Conservation (phyloP, 805 yeast genomes). For the Brettanomyces nanus region DNA sequence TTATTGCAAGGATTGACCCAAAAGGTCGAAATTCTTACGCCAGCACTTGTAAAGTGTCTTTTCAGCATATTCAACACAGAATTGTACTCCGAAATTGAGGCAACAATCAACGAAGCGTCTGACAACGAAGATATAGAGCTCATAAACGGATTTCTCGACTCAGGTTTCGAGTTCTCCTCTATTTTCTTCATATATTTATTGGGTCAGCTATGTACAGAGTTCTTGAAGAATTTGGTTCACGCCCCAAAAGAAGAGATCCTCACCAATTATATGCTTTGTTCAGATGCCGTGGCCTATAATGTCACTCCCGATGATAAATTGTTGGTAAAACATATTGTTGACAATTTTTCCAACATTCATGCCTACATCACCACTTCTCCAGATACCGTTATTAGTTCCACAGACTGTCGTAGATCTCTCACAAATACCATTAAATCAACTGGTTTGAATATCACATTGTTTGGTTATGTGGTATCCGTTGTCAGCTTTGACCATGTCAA, state of each 20-base stretch:
- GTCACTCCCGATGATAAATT: conserved; percentile 7
- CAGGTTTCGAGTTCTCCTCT: conserved; percentile 19
- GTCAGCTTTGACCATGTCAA: conserved; percentile 36
- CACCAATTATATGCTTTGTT: conserved; percentile 11
- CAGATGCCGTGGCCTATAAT: conserved; percentile 7
- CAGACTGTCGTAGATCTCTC: conserved; percentile 20
- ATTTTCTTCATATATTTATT: conserved; percentile 20
- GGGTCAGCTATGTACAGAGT: conserved; percentile 19
- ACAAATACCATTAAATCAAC: conserved; percentile 16
- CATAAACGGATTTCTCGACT: conserved; percentile 23
- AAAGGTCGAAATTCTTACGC: conserved; percentile 16
- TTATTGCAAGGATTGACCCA: conserved; percentile 22
- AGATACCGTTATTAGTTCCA: conserved; percentile 18
- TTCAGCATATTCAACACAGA: conserved; percentile 21
- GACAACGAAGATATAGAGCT: conserved; percentile 16
- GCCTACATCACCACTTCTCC: conserved; percentile 17
- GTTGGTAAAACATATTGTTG: conserved; percentile 11
- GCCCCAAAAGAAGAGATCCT: conserved; percentile 8
- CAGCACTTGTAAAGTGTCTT: conserved; percentile 13
- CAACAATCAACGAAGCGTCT: conserved; percentile 9
- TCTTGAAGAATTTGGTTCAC: conserved; percentile 13
- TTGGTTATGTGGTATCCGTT: conserved; percentile 41
- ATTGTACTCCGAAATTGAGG: conserved; percentile 20
- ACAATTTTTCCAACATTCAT: conserved; percentile 13
- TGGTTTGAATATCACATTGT: conserved; percentile 53